phyloP scores from a whole-genome alignment of 805 yeast genomes.

The Candida tammaniensis region DNA sequence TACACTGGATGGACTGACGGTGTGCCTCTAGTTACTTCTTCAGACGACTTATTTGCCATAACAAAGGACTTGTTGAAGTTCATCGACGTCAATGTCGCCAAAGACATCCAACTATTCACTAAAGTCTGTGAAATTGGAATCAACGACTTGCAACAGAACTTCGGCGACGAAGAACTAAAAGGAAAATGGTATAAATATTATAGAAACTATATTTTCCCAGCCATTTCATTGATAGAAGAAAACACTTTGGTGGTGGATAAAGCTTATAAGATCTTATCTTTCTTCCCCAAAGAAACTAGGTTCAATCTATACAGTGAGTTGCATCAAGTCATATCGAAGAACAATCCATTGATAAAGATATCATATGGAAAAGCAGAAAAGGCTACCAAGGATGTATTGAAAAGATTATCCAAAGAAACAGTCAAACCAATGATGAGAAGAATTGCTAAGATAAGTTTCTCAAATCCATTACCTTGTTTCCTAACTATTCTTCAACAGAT shows the following conservation, averaged over 20 bases:
- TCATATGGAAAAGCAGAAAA: constrained; percentile 69
- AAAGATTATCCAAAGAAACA: constrained; percentile 79
- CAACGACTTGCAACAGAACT: constrained; percentile 26
- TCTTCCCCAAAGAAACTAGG: constrained; percentile 59
- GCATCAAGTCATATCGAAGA: constrained; percentile 54
- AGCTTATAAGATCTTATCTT: constrained; percentile 51
- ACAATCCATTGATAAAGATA: constrained; percentile 51
- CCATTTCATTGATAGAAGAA: constrained; percentile 49
- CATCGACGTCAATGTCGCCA: constrained; percentile 54
- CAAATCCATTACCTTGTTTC: constrained; percentile 79
- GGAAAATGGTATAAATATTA: constrained; percentile 54
- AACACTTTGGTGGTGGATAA: constrained; percentile 62
- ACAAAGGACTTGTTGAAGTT: constrained; percentile 51
- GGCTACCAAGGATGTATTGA: constrained; percentile 72
- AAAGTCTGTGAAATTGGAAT: constrained; percentile 62
- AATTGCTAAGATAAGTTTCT: constrained; percentile 65
- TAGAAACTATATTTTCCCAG: constrained; percentile 66
- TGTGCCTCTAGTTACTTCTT: constrained; percentile 33
- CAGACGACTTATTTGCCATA: constrained; percentile 45
- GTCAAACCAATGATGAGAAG: constrained; percentile 68
- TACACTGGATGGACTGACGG: constrained; percentile 47
- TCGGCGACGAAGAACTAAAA: constrained; percentile 10
- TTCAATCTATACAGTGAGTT: constrained; percentile 82
- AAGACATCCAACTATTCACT: constrained; percentile 46
- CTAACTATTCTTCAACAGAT: constrained; percentile 71